A percentile compares a stretch with the other conserved stretches of the same genome.
Conservation (phyloP, 75 land plant species). For the Pseudotsuga menziesii region DNA sequence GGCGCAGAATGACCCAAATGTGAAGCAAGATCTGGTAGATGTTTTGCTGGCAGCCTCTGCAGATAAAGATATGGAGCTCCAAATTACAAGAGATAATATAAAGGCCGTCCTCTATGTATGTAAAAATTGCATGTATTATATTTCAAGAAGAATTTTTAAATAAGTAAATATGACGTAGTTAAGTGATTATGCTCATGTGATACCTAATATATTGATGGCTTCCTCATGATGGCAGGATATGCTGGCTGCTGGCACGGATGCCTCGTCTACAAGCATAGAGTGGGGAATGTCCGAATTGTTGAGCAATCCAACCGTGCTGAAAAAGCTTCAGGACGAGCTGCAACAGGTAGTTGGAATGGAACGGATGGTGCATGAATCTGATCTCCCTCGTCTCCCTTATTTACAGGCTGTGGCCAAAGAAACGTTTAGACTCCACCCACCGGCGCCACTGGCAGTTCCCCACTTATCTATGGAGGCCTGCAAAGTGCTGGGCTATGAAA, state of each 20-base stretch:
- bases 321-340: constrained; percentile 18
- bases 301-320: not conserved
- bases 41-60: not conserved
- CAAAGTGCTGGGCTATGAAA: constrained; percentile 8
- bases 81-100: not conserved
- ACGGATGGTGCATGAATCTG: constrained; percentile 7
- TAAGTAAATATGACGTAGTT: too few species aligned
- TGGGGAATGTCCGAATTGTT: constrained; percentile 19
- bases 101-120: not conserved
- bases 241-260: not conserved
- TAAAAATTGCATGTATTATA: too few species aligned
- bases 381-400: constrained; percentile 5
- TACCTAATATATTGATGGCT: too few species aligned
- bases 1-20: not conserved
- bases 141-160: too few species aligned
- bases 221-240: not conserved
- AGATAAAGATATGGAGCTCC: not conserved
- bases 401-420: constrained; percentile 11
- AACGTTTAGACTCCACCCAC: constrained; percentile 9
- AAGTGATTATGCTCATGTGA: too few species aligned
- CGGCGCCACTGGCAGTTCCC: constrained; percentile 10
- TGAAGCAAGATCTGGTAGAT: not conserved
- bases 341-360: constrained; percentile 9
- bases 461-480: not conserved
- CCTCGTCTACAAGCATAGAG: not conserved